Percentiles rank a stretch among this genome's conserved stretches.
phyloP scores from a whole-genome alignment of 768 basidiomycete genomes.

The Hygrocybe coccinea region DNA sequence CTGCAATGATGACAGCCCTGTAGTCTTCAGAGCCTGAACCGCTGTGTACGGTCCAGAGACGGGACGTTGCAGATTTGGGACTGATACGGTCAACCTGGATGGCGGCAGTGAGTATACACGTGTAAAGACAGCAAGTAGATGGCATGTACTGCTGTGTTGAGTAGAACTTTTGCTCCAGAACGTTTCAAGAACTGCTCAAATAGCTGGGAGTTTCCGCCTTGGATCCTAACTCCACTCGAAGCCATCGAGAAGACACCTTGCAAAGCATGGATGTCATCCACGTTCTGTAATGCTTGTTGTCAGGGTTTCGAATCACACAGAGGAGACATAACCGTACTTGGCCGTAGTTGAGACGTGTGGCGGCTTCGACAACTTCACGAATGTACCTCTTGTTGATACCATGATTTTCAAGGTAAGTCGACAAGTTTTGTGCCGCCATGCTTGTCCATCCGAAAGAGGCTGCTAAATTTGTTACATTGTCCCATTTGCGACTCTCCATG shows the following conservation, averaged over 20 bases:
- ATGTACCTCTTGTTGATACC: constrained; percentile 57
- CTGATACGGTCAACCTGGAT: constrained; percentile 51
- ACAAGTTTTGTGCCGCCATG: constrained; percentile 46
- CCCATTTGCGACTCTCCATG: constrained; percentile 52
- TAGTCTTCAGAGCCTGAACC: constrained; percentile 48
- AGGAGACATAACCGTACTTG: constrained; percentile 42
- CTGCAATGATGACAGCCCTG: constrained; percentile 77
- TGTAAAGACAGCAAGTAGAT: not conserved
- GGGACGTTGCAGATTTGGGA: constrained; percentile 37
- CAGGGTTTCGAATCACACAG: not conserved
- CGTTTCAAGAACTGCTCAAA: constrained; percentile 76
- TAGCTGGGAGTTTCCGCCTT: constrained; percentile 79
- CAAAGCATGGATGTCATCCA: constrained; percentile 68
- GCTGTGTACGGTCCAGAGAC: constrained; percentile 52
- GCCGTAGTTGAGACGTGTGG: constrained; percentile 81
- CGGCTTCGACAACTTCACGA: constrained; percentile 71
- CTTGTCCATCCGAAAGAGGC: constrained; percentile 45
- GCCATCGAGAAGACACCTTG: constrained; percentile 72
- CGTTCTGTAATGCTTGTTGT: constrained; percentile 41
- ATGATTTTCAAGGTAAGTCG: constrained; percentile 50
- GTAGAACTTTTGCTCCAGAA: constrained; percentile 63
- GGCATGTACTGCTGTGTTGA: constrained; percentile 59
- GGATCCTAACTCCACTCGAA: constrained; percentile 60
- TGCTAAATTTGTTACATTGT: constrained; percentile 56
- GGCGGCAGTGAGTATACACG: not conserved